Conservation (phyloP, 345 rosid genomes). For the Pelargonium nanum region DNA sequence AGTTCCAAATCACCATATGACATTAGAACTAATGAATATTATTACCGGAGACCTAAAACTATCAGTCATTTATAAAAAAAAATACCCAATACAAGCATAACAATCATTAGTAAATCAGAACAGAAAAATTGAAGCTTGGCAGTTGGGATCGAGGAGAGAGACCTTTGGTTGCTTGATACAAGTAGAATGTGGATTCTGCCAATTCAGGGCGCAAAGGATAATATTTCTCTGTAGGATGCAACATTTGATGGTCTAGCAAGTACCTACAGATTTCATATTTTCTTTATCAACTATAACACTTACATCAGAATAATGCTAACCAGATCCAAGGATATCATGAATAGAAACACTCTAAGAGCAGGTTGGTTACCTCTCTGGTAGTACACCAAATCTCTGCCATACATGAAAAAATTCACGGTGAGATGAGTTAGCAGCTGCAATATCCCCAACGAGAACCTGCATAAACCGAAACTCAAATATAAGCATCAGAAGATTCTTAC, state of each 20-base stretch:
- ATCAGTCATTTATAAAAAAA: too few relatives aligned
- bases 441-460: slow-evolving; percentile 93
- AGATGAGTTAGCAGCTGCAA: slow-evolving; percentile 78
- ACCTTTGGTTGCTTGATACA: slow-evolving; percentile 98
- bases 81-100: slow-evolving; percentile 3
- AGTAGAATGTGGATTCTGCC: slow-evolving; percentile 91
- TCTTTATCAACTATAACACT: background rate
- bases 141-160: slow-evolving; percentile 12
- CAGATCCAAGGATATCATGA: background rate
- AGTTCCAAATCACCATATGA: too few relatives aligned
- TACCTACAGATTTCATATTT: slow-evolving; percentile 34
- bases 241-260: slow-evolving; percentile 68
- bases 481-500: slow-evolving; percentile 15
- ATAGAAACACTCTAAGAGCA: background rate
- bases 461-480: slow-evolving; percentile 16
- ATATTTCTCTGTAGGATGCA: slow-evolving; percentile 92
- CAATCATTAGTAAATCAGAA: background rate
- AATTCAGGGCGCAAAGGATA: slow-evolving; percentile 94
- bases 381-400: slow-evolving; percentile 84
- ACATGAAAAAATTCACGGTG: slow-evolving; percentile 80
- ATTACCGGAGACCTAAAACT: too few relatives aligned
- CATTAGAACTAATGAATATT: too few relatives aligned
- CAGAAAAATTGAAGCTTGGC: too few relatives aligned
- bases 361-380: slow-evolving; percentile 65
- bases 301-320: slow-evolving; percentile 9